Evolutionary conservation across 2,329 filamentous ascomycete species (phyloP), one percentile per base, ranked within the genome.

Genomic region (Coniochaeta sp.): DNA sequence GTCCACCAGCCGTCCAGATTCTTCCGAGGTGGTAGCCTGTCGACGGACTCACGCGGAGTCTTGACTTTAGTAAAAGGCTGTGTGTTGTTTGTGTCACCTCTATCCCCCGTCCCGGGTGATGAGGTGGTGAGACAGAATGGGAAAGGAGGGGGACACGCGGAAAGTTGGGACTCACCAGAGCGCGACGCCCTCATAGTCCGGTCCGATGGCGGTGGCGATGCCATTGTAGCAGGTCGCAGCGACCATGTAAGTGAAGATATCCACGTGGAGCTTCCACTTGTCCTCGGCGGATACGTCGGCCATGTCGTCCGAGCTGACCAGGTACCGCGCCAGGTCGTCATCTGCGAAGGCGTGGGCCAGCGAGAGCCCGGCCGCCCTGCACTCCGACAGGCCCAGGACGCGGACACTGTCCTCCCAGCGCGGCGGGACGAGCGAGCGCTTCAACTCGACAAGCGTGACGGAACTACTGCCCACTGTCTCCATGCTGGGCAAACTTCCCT

Each of bases 291-390:
- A 81, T 74, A 82, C 83, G 63, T 79, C 73, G 63, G 78, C 79
- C 74, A 85, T 83, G 71, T 91, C 89, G 62, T 88, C 85, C 54
- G 86, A 85, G 69, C 90, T 84, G 67, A 93, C 79, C 68, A 91
- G 86, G 75, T 93, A 95, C 71, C 83, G 81, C 63, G 87, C 86
- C 63, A 91, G 82, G 61, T 89, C 84, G 72, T 95, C 90, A 62
- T 86, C 79, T 61, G 83, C 86, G 76, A 96, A 95, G 64, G 90
- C 88, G 71, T 91, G 85, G 55, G 90, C 88, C 65, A 96, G 82
- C 68, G 87, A 87, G 38, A 82, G 77, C 28, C 87, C 89, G 34
- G 89, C 90, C 70, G 86, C 82, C 70, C 86, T 86, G 77, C 85
- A 89, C 75, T 93, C 89, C 60, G 81, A 76, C 69, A 87, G 81